Evolutionary conservation across 305 asterid species (phyloP).

Genomic region (Fraxinus velutina): DNA sequence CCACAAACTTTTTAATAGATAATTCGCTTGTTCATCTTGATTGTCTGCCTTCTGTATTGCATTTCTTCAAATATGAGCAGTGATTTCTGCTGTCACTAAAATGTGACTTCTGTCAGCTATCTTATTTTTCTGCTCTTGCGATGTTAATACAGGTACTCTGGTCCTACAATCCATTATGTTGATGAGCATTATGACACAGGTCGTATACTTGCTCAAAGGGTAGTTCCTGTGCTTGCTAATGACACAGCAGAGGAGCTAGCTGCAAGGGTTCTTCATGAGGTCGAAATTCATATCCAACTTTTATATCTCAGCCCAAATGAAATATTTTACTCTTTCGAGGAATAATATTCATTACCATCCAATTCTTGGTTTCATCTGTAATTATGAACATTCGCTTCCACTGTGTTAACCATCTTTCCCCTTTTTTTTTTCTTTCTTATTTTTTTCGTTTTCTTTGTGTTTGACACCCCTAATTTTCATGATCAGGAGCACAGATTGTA

Average conservation of each 20-base stretch:
- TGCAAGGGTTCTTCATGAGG: slow-evolving; percentile 75
- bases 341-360: neutral
- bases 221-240: slow-evolving; percentile 68
- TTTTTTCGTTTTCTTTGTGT: neutral
- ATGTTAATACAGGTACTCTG: slow-evolving; percentile 58
- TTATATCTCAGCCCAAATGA: neutral
- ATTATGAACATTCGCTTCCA: neutral
- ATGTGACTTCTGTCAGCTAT: neutral
- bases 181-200: slow-evolving; percentile 87
- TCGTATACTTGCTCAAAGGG: slow-evolving; percentile 74
- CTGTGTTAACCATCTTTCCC: neutral
- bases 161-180: slow-evolving; percentile 78
- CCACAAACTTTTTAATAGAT: neutral
- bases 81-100: neutral
- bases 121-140: neutral
- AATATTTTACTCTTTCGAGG: neutral
- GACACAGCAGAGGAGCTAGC: slow-evolving; percentile 86
- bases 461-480: neutral
- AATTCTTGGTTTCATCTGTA: neutral
- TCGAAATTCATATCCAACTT: neutral
- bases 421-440: neutral
- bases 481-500: slow-evolving; percentile 66
- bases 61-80: neutral
- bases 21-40: neutral
- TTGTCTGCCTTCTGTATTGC: neutral